Evolutionary conservation across 2,329 filamentous ascomycete genomes (phyloP).

Genomic region (Cladobotryum mycophilum): DNA sequence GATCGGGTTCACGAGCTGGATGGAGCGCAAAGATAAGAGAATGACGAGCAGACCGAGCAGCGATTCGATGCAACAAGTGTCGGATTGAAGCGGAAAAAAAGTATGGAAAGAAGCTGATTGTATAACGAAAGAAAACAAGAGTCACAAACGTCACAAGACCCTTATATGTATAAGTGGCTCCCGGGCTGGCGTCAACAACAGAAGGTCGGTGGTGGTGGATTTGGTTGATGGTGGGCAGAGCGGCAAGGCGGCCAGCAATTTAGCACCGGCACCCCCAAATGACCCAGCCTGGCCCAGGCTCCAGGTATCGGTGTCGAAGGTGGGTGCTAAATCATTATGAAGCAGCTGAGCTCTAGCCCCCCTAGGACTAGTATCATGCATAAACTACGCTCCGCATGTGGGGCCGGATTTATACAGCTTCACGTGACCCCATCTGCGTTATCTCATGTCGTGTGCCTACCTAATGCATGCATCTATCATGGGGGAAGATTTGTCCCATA

Average conservation of each 20-base stretch:
- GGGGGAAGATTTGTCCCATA: too few species aligned
- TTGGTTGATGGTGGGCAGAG: constrained; percentile 10
- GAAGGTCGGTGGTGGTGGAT: constrained; percentile 5
- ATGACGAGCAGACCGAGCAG: constrained; percentile 13
- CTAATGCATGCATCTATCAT: too few species aligned
- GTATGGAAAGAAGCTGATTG: neutral
- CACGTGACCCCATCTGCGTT: constrained; percentile 7
- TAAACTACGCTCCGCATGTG: constrained; percentile 14
- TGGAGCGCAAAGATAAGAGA: constrained; percentile 11
- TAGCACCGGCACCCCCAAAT: neutral
- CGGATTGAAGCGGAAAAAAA: too few species aligned
- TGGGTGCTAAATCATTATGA: constrained; percentile 22
- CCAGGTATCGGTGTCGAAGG: constrained; percentile 22
- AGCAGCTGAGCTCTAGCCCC: constrained; percentile 15
- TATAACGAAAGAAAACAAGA: neutral
- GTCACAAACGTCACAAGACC: constrained; percentile 9
- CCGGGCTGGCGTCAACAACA: constrained; percentile 4
- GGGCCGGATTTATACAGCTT: neutral
- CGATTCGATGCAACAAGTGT: too few species aligned
- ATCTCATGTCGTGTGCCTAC: too few species aligned
- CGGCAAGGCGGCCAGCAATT: constrained; percentile 3
- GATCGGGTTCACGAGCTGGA: too few species aligned
- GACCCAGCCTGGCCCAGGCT: neutral
- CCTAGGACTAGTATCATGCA: constrained; percentile 21
- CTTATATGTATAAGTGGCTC: neutral